Evolutionary conservation across 2,329 filamentous ascomycete species (phyloP), one percentile per base, ranked within the genome.

Genomic region (Dothistroma septosporum): DNA sequence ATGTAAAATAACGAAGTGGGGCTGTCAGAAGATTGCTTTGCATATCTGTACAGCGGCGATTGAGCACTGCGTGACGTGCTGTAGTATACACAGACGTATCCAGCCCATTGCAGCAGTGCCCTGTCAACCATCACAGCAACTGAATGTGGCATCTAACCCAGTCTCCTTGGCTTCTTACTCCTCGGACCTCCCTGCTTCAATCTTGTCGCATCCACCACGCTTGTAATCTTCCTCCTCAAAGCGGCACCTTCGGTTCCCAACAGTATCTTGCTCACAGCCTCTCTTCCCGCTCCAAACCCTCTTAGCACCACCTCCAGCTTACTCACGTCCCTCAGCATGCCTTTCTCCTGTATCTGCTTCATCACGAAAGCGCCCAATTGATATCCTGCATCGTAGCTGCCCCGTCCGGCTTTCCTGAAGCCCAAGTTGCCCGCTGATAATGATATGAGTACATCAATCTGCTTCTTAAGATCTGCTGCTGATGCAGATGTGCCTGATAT

Each of bases 121-220:
- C 3, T n/a, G n/a, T n/a, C 37, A 12, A 44, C 37, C 14, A n/a
- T n/a, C 5, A 44, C 12, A 44, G n/a, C n/a, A 2, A 44, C 37
- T 16, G 37, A 7, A 2, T 9, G 33, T 37, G 7, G 2, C 33
- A 0, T 44, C 41, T 44, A 88, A 77, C 86, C 85, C 79, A 97
- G 78, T 79, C 94, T 88, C 77, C 92, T 92, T 44, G 87, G 88
- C 75, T 87, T 90, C 76, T 84, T 85, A 80, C 91, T 93, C 77
- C 92, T 90, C 44, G 90, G 91, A 73, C 94, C 95, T 78, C 92
- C 94, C 81, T 97, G 96, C 82, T 99, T 99, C 76, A 97, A 77
- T 71, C 89, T 89, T 58, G 93, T 97, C 46, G 86, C 83, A 78
- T 99, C 94, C 33, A 90, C 87, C 63, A 99, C 89, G 69, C 87